Base-by-base conservation (phyloP, 345 rosid genomes). In the Linum lewisii region DNA sequence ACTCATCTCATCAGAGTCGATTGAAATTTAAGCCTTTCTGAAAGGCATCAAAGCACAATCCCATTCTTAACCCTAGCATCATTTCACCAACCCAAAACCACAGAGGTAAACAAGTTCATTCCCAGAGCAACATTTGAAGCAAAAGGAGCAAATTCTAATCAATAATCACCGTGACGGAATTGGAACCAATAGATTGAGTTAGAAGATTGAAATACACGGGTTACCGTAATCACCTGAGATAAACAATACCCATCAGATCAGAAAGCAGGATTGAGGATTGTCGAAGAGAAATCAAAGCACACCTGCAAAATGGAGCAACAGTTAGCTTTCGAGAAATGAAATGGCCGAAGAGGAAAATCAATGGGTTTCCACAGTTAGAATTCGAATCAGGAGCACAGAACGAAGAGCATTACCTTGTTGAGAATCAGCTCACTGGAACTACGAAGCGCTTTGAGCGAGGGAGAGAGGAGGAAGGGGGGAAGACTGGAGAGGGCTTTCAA, bases 381-480 rank as follows among this genome's bases (percentile, higher is more conserved):
- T 26, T 5, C 15, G 36, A 68, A 49, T 32, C 11, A 29, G 38
- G 23, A 9, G 45, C 21, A 2, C 51, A 37, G 64, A 58, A 2
- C 47, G 47, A 34, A 37, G 13, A 5, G 60, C 67, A 53, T 62
- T 58, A 57, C 69, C 68, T 11, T 42, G 47, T 11, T 42, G 18
- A 42, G 47, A 11, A 54, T 47, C 34, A 61, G 54, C 62, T 60
- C 65, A 64, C 51, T 38, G 64, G 60, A 57, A 63, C 24, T 51
- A 63, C 34, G 13, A 16, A 42, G 19, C 1, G 26, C 53, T 21
- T 47, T 29, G 66, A 13, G 65, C 21, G 70, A 54, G 42, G 25
- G 62, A 36, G 19, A 58, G 54, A 21, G 51, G 16, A 24, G n/a
- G 42, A 11, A n/a, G 63, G 51, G 25, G 45, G 25, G 54, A 42